Evolutionary conservation across 23 red algal genomes (phyloP).

Genomic region (Gracilaria domingensis): DNA sequence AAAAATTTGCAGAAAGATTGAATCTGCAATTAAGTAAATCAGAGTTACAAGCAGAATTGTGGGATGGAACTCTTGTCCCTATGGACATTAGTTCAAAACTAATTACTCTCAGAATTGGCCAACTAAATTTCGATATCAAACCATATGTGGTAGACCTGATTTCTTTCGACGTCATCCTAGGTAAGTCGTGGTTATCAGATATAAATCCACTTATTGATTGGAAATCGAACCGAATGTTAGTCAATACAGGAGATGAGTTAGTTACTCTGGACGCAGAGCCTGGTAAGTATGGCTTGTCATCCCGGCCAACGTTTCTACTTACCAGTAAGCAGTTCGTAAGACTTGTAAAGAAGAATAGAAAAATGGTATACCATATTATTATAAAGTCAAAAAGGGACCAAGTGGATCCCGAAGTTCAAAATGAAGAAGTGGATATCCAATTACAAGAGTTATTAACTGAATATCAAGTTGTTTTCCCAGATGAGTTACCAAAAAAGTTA

Average conservation of each 20-base stretch:
- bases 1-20: constrained; percentile 30
- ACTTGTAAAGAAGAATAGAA: too few relatives aligned
- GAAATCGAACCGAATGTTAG: too few relatives aligned
- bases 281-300: too few relatives aligned
- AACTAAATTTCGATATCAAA: neutral
- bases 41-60: constrained; percentile 11
- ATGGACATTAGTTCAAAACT: neutral
- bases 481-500: neutral
- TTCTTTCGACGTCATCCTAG: constrained; percentile 15
- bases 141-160: constrained; percentile 28
- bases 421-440: too few relatives aligned
- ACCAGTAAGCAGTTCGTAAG: too few relatives aligned
- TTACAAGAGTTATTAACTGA: too few relatives aligned
- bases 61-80: constrained; percentile 37
- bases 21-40: constrained; percentile 26
- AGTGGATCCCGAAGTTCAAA: too few relatives aligned
- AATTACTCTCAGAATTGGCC: constrained; percentile 5
- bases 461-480: neutral
- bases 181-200: constrained; percentile 19
- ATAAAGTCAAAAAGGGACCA: too few relatives aligned
- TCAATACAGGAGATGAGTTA: neutral
- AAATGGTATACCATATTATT: too few relatives aligned
- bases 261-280: neutral
- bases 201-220: too few relatives aligned
- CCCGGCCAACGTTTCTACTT: too few relatives aligned